These are phyloP conservation scores for Talaromyces proteolyticus DNA, from an alignment of 495 filamentous ascomycete genomes.

Conservation along the genomic window DNA sequence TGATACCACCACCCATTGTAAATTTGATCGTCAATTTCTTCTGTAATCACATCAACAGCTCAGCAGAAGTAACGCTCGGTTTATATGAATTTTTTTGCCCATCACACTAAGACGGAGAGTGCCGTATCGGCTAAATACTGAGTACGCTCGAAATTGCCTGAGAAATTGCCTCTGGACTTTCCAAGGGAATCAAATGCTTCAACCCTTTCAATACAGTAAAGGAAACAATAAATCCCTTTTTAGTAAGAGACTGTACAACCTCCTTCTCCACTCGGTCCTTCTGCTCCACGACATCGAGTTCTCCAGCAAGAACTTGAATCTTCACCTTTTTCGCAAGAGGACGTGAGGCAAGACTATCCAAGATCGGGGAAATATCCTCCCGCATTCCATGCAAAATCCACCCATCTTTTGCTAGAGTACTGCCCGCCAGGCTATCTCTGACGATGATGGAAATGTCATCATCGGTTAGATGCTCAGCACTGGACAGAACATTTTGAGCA, in stretches of 20 bases:
- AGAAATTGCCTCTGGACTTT: constrained; percentile 1
- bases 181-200: constrained; percentile 6
- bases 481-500: constrained; percentile 27
- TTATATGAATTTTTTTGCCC: no score
- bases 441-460: constrained; percentile 18
- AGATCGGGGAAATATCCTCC: constrained; percentile 24
- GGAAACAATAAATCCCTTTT: not conserved
- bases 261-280: constrained; percentile 24
- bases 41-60: no score
- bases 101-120: no score
- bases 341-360: not conserved
- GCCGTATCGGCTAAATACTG: no score
- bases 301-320: constrained; percentile 21
- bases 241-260: constrained; percentile 14
- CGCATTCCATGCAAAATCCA: constrained; percentile 35
- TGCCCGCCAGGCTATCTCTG: constrained; percentile 23
- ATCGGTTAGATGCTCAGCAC: constrained; percentile 11
- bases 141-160: constrained; percentile 2
- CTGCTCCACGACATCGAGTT: constrained; percentile 28
- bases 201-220: not conserved
- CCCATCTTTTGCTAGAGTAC: constrained; percentile 22
- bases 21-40: no score
- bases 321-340: constrained; percentile 1
- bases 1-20: no score
- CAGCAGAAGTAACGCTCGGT: no score